Base-by-base conservation (phyloP, 352 stramenopile genomes). In the Pythium apleroticum region DNA sequence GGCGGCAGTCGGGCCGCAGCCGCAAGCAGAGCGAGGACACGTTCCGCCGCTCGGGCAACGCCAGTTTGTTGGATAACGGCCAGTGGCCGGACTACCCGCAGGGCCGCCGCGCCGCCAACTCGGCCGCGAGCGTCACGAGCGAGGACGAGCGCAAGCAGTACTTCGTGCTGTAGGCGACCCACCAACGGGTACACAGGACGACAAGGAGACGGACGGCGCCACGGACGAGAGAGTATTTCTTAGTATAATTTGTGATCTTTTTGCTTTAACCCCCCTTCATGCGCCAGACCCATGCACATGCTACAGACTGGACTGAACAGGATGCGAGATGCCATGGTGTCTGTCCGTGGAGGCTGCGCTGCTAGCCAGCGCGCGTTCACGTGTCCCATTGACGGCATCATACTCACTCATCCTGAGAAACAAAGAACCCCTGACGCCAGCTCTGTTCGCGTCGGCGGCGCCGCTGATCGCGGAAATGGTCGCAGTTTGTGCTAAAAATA, bases 141-240 rank as follows among this genome's bases (percentile, higher is more conserved):
- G 81, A 92, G 67, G 83, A 92, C 59, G 79, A 89, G 56, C 81
- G 83, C 52, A 90, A 71, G 71, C 90, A 90, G 68, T 92, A 92
- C 73, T 92, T 92, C 63, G 84, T 92, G 60, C 71, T 92, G 24
- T 92, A 92, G 78, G 56, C 0, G 35, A 17, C 4, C 27, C 14
- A n/a, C 27, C 49, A 39, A 4, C 7, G 25, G 49, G 45, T 52
- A 41, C 59, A 50, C 59, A 50, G 31, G 30, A 45, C 30, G 48
- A 43, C 43, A 52, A 49, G 20, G 45, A 46, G 1, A 27, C 46
- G 25, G 49, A 55, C 63, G 46, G 58, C 56, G 54, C n/a, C n/a
- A 31, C 4, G 25, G 12, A 7, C 37, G 37, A 45, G 46, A 53
- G 46, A 24, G 46, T 53, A 53, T 30, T 53, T 53, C 46, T 53